Base-by-base conservation (phyloP, 2,329 filamentous ascomycete species). In the Arachnopeziza araneosa region DNA sequence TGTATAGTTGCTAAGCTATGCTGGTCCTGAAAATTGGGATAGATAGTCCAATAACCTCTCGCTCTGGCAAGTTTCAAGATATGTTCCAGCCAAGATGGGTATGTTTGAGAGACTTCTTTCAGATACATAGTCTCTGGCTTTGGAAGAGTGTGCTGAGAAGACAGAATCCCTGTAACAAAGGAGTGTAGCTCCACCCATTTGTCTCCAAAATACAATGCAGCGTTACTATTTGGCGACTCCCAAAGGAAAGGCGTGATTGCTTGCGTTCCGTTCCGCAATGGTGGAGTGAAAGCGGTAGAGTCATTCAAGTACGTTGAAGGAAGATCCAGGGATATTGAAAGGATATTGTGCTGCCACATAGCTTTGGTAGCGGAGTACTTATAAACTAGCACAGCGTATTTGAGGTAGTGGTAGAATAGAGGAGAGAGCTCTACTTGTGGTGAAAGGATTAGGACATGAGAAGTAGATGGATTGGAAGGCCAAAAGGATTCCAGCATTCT, bases 401-500 rank as follows among this genome's bases (percentile, higher is more conserved):
- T 91, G 17, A 96, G 77, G 71, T 95, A 96, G 64, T 96, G 91
- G 64, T 89, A 93, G 71, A 91, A 98, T 1, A 89, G 82, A 1
- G 87, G 85, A 0, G 90, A 89, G 0, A 98, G 75, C 72, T 98
- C 90, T 1, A 82, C 83, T 66, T 96, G 86, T 1, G 93, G 85
- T 5, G 91, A 93, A 6, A 99, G 81, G 1, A 97, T 76, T n/a
- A 99, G 80, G 1, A 96, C 83, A 72, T 97, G 91, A 10, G 87
- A 87, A 56, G 84, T 75, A 1, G 74, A 71, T 5, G 85, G 79
- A 60, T 85, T 79, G 2, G 78, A 76, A 1, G 95, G 93, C 80
- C 92, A 98, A 73, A 96, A 96, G 0, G 90, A 89, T 75, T 98
- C 93, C 5, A 96, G 76, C 60, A 93, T 90, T 24, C 88, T 85